Evolutionary conservation across 306 rosid genomes (phyloP), one percentile per base, ranked within the genome.

Genomic region (Lagenaria siceraria): DNA sequence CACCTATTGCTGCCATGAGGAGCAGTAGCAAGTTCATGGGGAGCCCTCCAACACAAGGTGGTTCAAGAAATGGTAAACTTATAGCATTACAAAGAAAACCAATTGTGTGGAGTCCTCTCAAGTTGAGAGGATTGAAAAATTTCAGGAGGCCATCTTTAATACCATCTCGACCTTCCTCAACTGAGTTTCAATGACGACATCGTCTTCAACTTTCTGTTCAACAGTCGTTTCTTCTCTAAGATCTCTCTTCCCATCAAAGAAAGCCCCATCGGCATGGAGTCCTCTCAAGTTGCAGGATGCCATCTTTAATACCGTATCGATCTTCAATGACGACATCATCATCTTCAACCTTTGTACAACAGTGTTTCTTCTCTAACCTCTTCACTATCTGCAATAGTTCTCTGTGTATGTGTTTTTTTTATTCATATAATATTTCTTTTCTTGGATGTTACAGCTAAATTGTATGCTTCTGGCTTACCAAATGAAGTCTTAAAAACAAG

Each of bases 101-200:
- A 61, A 29, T 96, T 14, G 80, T 92, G 29, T 96, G 99, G 99
- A 95, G 99, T 81, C 96, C 99, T 17, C 87, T 95, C 22, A 88
- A 83, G 88, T 77, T 85, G 80, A 90, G 90, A 81, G 83, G 81
- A 69, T 29, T 95, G 81, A 87, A 75, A 79, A 79, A 29, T 75
- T 80, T 36, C 78, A 84, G 93, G 77, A 92, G 90, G 83, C 87
- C 97, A n/a, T 87, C 85, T 15, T 53, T 92, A 53, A 82, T 92
- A 79, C 91, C 97, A 21, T 77, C 82, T 75, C 81, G 91, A 79
- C 80, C 84, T 76, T 75, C 85, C 25, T 78, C 85, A 9, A 73
- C 81, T n/a, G 91, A 90, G 58, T 73, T 85, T 75, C 83, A 78
- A 25, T 89, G 82, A 89, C 24, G 22, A 46, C n/a, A 49, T 18